A percentile compares a stretch with the other conserved stretches of the same genome.
phyloP scores from a whole-genome alignment of 2,329 filamentous ascomycete genomes.

The Teratosphaeria gauchensis region DNA sequence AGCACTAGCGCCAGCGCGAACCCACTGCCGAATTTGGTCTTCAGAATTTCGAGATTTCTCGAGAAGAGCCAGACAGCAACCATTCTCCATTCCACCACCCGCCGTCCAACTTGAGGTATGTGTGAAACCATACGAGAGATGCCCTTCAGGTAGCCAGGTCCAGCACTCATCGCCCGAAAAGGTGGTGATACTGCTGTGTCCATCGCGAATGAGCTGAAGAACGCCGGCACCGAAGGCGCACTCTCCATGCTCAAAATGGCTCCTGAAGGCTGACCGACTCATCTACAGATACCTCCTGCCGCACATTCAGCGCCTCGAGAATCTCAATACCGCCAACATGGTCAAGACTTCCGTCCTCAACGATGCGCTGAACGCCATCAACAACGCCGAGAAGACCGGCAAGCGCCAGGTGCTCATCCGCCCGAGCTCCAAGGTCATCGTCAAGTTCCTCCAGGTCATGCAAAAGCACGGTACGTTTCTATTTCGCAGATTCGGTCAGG shows the following conservation, averaged over 20 bases:
- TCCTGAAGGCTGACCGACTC: conserved; percentile 51
- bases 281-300: conserved; percentile 51
- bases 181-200: conserved; percentile 38
- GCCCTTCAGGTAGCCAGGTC: conserved; percentile 43
- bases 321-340: conserved; percentile 81
- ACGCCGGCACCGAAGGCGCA: conserved; percentile 49
- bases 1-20: neutral
- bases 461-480: conserved; percentile 95
- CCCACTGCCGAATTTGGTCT: neutral
- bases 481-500: neutral
- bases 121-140: conserved; percentile 23
- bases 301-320: conserved; percentile 58
- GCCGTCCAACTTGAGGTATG: conserved; percentile 25
- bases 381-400: conserved; percentile 99
- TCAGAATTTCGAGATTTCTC: neutral
- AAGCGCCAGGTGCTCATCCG: conserved; percentile 99
- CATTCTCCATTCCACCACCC: neutral
- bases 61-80: neutral
- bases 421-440: conserved; percentile 97
- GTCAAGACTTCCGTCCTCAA: conserved; percentile 98
- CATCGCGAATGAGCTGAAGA: conserved; percentile 53
- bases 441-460: conserved; percentile 99
- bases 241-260: conserved; percentile 56
- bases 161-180: conserved; percentile 31
- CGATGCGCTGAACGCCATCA: conserved; percentile 79